Evolutionary conservation across 2,329 filamentous ascomycete genomes (phyloP).

Genomic region (Tolypocladium ophioglossoides): DNA sequence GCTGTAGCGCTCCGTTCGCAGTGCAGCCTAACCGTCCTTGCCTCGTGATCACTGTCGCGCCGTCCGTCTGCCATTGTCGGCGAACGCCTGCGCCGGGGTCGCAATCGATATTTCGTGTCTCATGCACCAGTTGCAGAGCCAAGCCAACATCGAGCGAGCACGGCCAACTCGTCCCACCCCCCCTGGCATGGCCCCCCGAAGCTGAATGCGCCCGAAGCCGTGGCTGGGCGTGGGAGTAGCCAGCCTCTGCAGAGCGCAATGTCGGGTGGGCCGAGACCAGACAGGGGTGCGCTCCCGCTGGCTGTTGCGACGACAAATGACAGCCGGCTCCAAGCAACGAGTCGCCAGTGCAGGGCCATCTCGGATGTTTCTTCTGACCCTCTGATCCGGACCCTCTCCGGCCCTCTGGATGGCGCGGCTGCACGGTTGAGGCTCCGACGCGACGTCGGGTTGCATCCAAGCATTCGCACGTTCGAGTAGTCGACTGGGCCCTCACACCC

Average conservation of each 20-base stretch:
- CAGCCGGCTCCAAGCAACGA: background rate
- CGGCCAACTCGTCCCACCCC: background rate
- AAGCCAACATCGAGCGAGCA: background rate
- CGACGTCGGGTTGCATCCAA: background rate
- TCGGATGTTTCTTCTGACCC: background rate
- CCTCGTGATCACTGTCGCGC: too few relatives aligned
- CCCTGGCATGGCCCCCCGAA: too few relatives aligned
- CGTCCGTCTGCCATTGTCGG: background rate
- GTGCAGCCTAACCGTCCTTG: background rate
- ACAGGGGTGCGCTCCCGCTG: background rate
- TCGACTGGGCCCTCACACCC: background rate
- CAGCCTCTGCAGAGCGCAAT: background rate
- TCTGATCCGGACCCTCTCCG: background rate
- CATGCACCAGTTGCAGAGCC: background rate
- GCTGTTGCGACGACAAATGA: background rate
- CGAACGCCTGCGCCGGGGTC: background rate
- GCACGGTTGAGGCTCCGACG: constrained; percentile 1
- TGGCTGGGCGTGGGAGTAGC: background rate
- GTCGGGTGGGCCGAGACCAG: background rate
- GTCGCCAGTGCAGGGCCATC: background rate
- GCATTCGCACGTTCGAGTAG: background rate
- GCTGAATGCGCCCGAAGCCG: background rate
- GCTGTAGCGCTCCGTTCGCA: background rate
- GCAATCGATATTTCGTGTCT: background rate
- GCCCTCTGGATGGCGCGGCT: background rate